Conservation (phyloP, 2,329 filamentous ascomycete species). For the Pseudopithomyces chartarum region DNA sequence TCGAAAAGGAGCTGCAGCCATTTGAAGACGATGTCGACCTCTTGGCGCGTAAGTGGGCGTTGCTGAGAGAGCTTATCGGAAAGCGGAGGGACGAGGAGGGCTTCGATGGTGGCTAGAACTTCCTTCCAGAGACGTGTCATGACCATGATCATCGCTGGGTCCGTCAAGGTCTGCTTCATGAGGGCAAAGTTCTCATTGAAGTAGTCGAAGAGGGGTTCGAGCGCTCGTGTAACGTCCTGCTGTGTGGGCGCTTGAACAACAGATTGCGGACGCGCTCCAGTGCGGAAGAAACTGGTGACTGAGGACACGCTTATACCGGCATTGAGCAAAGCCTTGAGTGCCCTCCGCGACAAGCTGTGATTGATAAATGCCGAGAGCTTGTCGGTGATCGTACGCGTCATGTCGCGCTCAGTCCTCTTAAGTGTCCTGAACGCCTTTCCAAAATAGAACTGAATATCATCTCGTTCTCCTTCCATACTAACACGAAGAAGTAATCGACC, state of each 20-base stretch:
- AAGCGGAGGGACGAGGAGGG: constrained; percentile 85
- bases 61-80: constrained; percentile 93
- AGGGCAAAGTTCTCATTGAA: constrained; percentile 99
- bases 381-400: constrained; percentile 97
- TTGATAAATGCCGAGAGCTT: constrained; percentile 97
- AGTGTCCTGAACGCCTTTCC: constrained; percentile 94
- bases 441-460: constrained; percentile 98
- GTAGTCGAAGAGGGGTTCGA: constrained; percentile 86
- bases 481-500: constrained; percentile 86
- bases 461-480: constrained; percentile 97
- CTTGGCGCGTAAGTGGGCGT: constrained; percentile 79
- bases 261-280: constrained; percentile 52
- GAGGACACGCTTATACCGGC: constrained; percentile 74
- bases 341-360: constrained; percentile 81
- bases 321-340: constrained; percentile 74
- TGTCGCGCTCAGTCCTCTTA: constrained; percentile 94
- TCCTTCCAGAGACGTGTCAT: constrained; percentile 99
- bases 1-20: constrained; percentile 90
- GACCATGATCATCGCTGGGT: constrained; percentile 95
- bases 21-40: constrained; percentile 92
- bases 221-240: constrained; percentile 76
- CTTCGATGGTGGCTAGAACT: constrained; percentile 88
- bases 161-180: constrained; percentile 95
- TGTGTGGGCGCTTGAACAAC: constrained; percentile 64
- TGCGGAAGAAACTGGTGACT: constrained; percentile 70